phyloP scores from a whole-genome alignment of 148 eudicot species.

The Rhododendron molle region DNA sequence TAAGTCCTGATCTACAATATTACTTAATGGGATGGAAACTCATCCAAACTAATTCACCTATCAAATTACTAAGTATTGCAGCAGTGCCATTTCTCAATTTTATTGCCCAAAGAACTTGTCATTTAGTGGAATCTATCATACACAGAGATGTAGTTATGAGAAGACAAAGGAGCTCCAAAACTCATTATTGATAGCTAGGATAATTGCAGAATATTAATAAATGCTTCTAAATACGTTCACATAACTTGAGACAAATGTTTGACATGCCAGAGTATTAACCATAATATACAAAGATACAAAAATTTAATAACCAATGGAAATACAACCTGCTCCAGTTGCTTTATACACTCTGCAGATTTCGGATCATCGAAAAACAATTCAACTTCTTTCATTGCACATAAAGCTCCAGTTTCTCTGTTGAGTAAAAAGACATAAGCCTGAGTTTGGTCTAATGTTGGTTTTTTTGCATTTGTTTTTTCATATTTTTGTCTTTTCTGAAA shows the following conservation, averaged over 20 bases:
- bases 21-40: neutral
- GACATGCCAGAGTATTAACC: neutral
- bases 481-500: neutral
- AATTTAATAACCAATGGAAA: slow-evolving; percentile 5
- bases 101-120: neutral
- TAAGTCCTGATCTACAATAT: neutral
- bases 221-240: neutral
- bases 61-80: neutral
- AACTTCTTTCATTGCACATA: slow-evolving; percentile 99
- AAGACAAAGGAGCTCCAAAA: neutral
- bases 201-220: neutral
- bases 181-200: neutral
- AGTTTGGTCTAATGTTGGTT: neutral
- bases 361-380: slow-evolving; percentile 72
- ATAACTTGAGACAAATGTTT: neutral
- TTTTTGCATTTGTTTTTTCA: neutral
- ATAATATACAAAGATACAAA: neutral
- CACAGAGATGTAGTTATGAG: neutral
- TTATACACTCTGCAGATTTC: slow-evolving; percentile 65
- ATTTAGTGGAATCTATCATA: neutral
- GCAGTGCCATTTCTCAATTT: neutral
- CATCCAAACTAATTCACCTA: neutral
- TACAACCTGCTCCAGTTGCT: slow-evolving; percentile 84
- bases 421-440: neutral
- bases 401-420: slow-evolving; percentile 92